Conservation (phyloP, 495 filamentous ascomycete genomes). For the Hyaloscypha bicolor region DNA sequence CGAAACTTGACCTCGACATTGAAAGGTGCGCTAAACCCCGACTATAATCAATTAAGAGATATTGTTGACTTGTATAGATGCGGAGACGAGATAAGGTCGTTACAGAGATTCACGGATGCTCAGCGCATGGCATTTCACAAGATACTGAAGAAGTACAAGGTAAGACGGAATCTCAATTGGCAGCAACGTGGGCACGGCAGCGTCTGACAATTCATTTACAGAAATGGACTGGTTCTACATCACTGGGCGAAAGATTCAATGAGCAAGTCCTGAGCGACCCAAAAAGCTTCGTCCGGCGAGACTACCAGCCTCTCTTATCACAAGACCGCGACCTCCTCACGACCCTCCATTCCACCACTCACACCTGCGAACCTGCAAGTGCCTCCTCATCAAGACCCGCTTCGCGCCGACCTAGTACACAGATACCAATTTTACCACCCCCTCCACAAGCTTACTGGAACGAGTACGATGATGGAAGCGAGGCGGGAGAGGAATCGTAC, state of each 20-base stretch:
- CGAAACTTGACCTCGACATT: constrained; percentile 48
- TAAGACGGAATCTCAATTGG: constrained; percentile 7
- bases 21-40: constrained; percentile 44
- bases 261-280: constrained; percentile 56
- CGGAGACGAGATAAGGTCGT: constrained; percentile 61
- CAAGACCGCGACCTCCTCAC: constrained; percentile 58
- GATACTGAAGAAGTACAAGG: constrained; percentile 74
- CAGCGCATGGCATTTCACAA: constrained; percentile 71
- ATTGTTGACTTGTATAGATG: constrained; percentile 41
- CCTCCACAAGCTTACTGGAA: constrained; percentile 55
- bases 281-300: constrained; percentile 62
- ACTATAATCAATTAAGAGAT: constrained; percentile 26
- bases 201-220: constrained; percentile 29
- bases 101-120: constrained; percentile 63
- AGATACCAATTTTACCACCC: constrained; percentile 2
- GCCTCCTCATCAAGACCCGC: constrained; percentile 16
- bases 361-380: constrained; percentile 20
- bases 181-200: not conserved
- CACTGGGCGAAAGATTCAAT: constrained; percentile 59
- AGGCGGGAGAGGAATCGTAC: constrained; percentile 52
- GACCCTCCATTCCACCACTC: constrained; percentile 44
- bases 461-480: constrained; percentile 66
- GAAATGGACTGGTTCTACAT: constrained; percentile 70
- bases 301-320: constrained; percentile 55
- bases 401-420: constrained; percentile 30